Evolutionary conservation across 2,329 filamentous ascomycete species (phyloP).

Genomic region (Fusarium setosum): DNA sequence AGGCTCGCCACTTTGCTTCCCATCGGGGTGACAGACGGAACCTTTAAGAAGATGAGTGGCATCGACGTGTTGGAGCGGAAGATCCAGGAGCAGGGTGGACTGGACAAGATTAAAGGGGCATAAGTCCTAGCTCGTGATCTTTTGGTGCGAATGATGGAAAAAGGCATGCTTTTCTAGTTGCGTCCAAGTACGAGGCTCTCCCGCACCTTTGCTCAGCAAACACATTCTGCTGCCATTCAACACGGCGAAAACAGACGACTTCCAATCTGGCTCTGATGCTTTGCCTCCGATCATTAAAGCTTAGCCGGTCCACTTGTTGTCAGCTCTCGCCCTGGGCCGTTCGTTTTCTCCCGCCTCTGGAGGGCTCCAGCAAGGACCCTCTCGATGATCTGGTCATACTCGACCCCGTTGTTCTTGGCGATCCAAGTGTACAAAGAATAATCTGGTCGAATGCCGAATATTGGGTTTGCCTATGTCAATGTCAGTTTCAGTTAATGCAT

Average conservation of each 20-base stretch:
- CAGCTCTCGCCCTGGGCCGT: no score
- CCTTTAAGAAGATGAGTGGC: constrained; percentile 17
- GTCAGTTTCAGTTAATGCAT: not conserved
- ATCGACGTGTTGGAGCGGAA: constrained; percentile 28
- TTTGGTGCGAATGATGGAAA: no score
- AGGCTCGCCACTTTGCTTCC: constrained; percentile 19
- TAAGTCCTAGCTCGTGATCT: not conserved
- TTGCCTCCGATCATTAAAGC: no score
- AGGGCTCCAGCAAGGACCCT: not conserved
- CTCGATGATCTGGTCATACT: not conserved
- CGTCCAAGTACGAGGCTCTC: no score
- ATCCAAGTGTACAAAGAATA: not conserved
- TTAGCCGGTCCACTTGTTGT: not conserved
- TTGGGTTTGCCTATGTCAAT: not conserved
- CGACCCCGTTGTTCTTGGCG: not conserved
- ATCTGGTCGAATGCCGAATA: not conserved
- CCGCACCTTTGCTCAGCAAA: no score
- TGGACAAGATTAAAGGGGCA: constrained; percentile 2
- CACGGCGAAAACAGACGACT: no score
- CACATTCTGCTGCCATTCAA: no score
- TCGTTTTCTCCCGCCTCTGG: not conserved
- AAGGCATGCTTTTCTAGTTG: no score
- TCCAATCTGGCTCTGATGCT: no score
- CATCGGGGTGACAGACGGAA: constrained; percentile 10
- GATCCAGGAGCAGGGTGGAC: constrained; percentile 6